Evolutionary conservation across 106 monocot genomes (phyloP).

Genomic region (Allium sativum): DNA sequence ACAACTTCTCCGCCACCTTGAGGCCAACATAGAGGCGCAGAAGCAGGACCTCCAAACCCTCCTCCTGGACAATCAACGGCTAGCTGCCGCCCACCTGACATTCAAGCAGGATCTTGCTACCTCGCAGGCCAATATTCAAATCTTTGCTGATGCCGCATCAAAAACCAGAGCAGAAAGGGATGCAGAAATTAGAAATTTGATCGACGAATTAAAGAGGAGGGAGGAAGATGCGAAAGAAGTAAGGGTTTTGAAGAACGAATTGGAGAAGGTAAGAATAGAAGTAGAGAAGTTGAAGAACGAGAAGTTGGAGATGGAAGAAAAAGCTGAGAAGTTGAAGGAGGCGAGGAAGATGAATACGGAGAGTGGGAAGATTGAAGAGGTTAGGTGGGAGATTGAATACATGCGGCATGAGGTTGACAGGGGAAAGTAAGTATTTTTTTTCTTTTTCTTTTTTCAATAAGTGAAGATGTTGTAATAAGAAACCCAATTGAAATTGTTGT

Average conservation of each 20-base stretch:
- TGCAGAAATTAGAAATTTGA: constrained; percentile 23
- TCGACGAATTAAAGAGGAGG: constrained; percentile 16
- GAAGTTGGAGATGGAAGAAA: constrained; percentile 26
- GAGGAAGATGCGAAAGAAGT: no score
- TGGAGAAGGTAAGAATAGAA: constrained; percentile 12
- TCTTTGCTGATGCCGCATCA: constrained; percentile 21
- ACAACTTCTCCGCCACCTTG: constrained; percentile 8
- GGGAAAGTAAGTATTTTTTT: background rate
- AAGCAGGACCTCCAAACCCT: constrained; percentile 55
- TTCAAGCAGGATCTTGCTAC: constrained; percentile 52
- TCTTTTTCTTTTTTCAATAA: no score
- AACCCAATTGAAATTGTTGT: no score
- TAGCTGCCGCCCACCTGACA: constrained; percentile 70
- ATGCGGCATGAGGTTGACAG: constrained; percentile 15
- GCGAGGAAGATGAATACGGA: background rate
- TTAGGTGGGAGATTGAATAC: background rate
- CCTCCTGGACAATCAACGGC: constrained; percentile 71
- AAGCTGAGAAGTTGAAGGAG: constrained; percentile 14
- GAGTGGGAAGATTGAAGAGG: constrained; percentile 11
- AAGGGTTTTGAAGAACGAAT: no score
- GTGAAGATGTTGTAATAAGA: no score
- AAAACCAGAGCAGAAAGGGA: constrained; percentile 24
- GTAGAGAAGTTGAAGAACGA: constrained; percentile 28
- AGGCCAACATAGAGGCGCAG: constrained; percentile 48
- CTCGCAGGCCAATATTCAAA: constrained; percentile 38